Evolutionary conservation across 441 rosid genomes (phyloP).

Genomic region (Geranium incanum): DNA sequence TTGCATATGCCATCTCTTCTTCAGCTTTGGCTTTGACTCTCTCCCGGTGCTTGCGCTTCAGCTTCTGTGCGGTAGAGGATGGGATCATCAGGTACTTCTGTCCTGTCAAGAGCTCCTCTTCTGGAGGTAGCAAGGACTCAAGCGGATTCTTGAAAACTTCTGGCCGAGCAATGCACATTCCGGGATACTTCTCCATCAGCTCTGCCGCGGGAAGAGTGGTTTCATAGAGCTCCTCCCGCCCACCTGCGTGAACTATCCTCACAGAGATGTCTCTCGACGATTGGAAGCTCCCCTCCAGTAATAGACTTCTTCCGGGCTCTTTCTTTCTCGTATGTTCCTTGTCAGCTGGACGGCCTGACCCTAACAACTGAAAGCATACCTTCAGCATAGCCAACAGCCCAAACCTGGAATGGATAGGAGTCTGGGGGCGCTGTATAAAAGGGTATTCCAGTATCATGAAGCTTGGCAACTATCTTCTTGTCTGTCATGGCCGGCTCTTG

Average conservation of each 20-base stretch:
- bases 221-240: conserved; percentile 39
- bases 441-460: conserved; percentile 15
- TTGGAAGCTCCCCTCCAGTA: conserved; percentile 22
- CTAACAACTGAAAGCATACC: conserved; percentile 17
- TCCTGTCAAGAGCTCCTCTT: conserved; percentile 43
- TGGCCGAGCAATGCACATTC: conserved; percentile 46
- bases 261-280: conserved; percentile 33
- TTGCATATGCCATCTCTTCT: conserved; percentile 27
- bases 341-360: background rate
- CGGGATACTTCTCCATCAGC: conserved; percentile 51
- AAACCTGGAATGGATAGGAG: conserved; percentile 9
- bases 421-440: conserved; percentile 11
- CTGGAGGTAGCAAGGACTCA: conserved; percentile 38
- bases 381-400: conserved; percentile 14
- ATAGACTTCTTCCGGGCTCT: conserved; percentile 20
- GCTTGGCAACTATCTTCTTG: conserved; percentile 23
- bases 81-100: conserved; percentile 47
- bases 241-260: conserved; percentile 57
- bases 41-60: conserved; percentile 28
- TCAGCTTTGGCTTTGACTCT: conserved; percentile 17
- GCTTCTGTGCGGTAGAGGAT: conserved; percentile 38
- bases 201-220: conserved; percentile 37
- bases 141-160: conserved; percentile 45
- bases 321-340: conserved; percentile 21
- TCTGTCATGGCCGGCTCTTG: conserved; percentile 32